phyloP scores from a whole-genome alignment of 805 yeast genomes.

The Pichia nanzhaoensis region DNA sequence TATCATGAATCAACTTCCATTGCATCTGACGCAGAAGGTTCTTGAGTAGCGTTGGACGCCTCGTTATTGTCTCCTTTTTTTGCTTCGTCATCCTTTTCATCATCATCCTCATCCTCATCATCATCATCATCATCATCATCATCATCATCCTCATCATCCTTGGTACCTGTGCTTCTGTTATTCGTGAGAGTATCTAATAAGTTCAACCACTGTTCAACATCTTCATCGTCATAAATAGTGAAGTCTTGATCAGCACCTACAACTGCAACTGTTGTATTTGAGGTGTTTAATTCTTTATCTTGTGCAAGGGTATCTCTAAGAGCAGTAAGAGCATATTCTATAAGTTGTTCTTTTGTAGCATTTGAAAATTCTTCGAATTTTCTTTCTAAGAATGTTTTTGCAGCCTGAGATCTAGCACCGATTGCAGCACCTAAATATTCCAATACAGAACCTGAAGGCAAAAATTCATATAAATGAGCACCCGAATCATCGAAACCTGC shows the following conservation, averaged over 20 bases:
- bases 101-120: conserved; percentile 27
- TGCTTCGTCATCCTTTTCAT: conserved; percentile 16
- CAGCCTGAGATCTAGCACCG: conserved; percentile 98
- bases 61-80: too few relatives aligned
- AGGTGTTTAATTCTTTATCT: conserved; percentile 80
- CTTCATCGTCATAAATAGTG: conserved; percentile 78
- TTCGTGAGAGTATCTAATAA: conserved; percentile 60
- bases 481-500: conserved; percentile 93
- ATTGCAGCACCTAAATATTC: conserved; percentile 93
- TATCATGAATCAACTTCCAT: conserved; percentile 12
- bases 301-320: conserved; percentile 90
- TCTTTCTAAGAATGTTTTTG: conserved; percentile 91
- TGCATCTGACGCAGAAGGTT: conserved; percentile 9
- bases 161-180: conserved; percentile 41
- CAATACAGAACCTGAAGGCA: conserved; percentile 89
- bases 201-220: conserved; percentile 77
- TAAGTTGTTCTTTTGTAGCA: conserved; percentile 60
- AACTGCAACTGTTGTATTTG: conserved; percentile 85
- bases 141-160: conserved; percentile 26
- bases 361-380: conserved; percentile 62
- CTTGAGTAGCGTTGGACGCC: conserved; percentile 8
- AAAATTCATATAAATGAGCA: conserved; percentile 89
- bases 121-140: conserved; percentile 22
- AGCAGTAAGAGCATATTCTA: conserved; percentile 82
- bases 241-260: conserved; percentile 77